Evolutionary conservation across 768 basidiomycete species (phyloP).

Genomic region (Lactarius tabidus): DNA sequence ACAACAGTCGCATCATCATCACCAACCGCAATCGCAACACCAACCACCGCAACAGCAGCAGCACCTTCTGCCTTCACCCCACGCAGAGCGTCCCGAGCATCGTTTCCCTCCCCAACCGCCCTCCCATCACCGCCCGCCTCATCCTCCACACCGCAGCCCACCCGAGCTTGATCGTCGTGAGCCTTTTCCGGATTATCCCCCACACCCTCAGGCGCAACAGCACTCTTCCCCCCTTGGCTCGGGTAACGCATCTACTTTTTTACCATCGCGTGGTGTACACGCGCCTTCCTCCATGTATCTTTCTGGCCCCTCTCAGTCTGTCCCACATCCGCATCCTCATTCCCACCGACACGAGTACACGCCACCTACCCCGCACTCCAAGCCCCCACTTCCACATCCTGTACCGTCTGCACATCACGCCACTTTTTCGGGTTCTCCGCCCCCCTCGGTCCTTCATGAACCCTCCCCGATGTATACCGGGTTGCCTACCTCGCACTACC

Average conservation of each 20-base stretch:
- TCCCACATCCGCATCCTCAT: constrained; percentile 25
- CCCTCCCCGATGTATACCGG: constrained; percentile 33
- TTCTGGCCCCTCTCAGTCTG: constrained; percentile 24
- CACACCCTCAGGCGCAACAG: constrained; percentile 22
- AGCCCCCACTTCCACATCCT: constrained; percentile 14
- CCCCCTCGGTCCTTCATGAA: constrained; percentile 26
- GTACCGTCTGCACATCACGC: constrained; percentile 19
- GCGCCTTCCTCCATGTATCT: constrained; percentile 22
- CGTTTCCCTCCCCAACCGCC: constrained; percentile 25
- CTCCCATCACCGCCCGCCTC: constrained; percentile 24
- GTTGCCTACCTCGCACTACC: constrained; percentile 20
- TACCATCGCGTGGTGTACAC: constrained; percentile 28
- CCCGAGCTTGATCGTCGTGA: constrained; percentile 25
- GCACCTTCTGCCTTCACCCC: constrained; percentile 29
- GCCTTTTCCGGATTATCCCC: constrained; percentile 20
- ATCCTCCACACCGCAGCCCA: constrained; percentile 22
- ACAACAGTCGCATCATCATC: constrained; percentile 27
- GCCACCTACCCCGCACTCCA: constrained; percentile 22
- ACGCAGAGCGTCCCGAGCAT: constrained; percentile 29
- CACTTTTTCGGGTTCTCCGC: constrained; percentile 22
- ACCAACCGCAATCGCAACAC: constrained; percentile 32
- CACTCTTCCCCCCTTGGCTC: constrained; percentile 15
- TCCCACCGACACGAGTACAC: constrained; percentile 27
- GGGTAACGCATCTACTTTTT: constrained; percentile 9
- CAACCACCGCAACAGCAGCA: constrained; percentile 29